Evolutionary conservation across 2,329 filamentous ascomycete species (phyloP).

Genomic region (Byssoonygena ceratinophila): DNA sequence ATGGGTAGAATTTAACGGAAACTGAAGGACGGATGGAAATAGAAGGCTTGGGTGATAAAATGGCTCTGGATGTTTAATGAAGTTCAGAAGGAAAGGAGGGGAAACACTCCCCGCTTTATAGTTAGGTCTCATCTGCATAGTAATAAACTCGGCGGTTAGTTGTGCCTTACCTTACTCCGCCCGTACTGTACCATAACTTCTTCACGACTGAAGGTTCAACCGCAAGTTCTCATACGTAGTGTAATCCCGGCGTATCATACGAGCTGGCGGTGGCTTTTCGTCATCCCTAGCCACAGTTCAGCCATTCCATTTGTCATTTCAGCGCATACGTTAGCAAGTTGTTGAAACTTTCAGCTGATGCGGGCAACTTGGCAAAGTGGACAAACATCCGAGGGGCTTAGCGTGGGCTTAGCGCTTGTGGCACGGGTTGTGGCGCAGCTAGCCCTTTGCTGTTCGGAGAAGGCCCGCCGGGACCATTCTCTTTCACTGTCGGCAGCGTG

Average conservation of each 20-base stretch:
- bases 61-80: constrained; percentile 7
- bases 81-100: constrained; percentile 7
- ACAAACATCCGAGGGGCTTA: not conserved
- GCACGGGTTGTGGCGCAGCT: not conserved
- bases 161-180: not conserved
- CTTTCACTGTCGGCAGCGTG: too few relatives aligned
- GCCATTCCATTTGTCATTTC: constrained; percentile 11
- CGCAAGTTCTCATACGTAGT: not conserved
- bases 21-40: not conserved
- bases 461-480: too few relatives aligned
- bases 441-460: too few relatives aligned
- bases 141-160: too few relatives aligned
- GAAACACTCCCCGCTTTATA: constrained; percentile 13
- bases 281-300: constrained; percentile 7
- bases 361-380: not conserved
- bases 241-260: constrained; percentile 5
- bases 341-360: not conserved
- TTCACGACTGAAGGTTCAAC: not conserved
- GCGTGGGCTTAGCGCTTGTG: not conserved
- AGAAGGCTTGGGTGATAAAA: not conserved
- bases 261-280: not conserved
- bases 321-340: not conserved
- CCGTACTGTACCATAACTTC: not conserved
- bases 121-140: too few relatives aligned
- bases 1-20: constrained; percentile 5